Evolutionary conservation across 2,329 filamentous ascomycete genomes (phyloP), one percentile per base, ranked within the genome.

Genomic region (Diatrype stigma): DNA sequence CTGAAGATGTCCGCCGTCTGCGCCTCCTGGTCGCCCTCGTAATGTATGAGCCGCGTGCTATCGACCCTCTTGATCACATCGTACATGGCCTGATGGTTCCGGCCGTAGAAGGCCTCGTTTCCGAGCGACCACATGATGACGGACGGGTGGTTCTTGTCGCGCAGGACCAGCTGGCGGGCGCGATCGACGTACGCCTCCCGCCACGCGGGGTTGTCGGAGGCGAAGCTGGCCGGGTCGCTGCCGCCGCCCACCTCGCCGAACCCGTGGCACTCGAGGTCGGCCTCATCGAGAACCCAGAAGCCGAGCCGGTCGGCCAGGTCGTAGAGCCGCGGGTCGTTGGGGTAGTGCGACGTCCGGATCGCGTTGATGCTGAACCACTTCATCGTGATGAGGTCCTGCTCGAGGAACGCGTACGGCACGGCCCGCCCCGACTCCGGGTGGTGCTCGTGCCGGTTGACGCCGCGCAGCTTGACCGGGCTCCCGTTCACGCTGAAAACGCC

Each of bases 61-160:
- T 88, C 85, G 12, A 78, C 73, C 0, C 68, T 60, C 55, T 80
- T 83, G 59, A 84, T 79, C 64, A 76, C 82, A 3, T 84, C 72
- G 52, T 85, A 84, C 86, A 89, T 90, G 10, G 80, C 81, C 46
- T 75, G 76, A 50, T 86, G 83, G 53, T 89, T 89, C 1, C 71
- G 70, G 0, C 86, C 86, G 51, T 87, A 88, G 59, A 87, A 89
- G 0, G 85, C 77, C 61, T 89, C 86, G 51, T 89, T 90, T 0
- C 86, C 86, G 0, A 90, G 71, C 17, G 81, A 86, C 87, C 86
- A 90, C 47, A 89, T 79, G 42, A 89, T 79, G 3, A 90, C 71
- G 6, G 75, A 85, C 0, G 85, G 71, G 56, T 87, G 82, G 48
- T 89, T 77, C 56, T 73, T 75, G 55, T 75, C 73, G 11, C 86